Conservation (phyloP, 768 basidiomycete genomes). For the Panellus pusillus region DNA sequence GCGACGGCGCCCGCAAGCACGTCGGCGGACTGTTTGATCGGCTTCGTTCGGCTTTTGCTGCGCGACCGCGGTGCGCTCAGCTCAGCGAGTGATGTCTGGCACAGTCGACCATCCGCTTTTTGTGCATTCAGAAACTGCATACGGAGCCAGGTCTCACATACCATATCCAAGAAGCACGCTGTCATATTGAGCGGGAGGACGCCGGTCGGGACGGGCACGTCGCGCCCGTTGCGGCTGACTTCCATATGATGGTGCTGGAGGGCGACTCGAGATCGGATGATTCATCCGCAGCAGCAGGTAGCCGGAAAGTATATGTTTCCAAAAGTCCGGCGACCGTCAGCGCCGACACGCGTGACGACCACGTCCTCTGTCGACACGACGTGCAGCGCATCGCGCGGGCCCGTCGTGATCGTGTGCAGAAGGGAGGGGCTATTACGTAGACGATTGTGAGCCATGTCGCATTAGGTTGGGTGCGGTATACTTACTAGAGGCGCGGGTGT, state of each 20-base stretch:
- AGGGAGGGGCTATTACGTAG: conserved; percentile 11
- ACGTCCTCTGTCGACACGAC: conserved; percentile 25
- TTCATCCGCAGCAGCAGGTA: not conserved
- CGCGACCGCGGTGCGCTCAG: conserved; percentile 30
- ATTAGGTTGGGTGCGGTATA: not conserved
- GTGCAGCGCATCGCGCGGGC: conserved; percentile 25
- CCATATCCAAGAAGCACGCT: conserved; percentile 64
- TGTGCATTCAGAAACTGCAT: not conserved
- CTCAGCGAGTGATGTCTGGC: conserved; percentile 44
- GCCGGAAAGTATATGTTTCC: conserved; percentile 5
- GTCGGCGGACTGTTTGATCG: conserved; percentile 42
- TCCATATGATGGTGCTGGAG: conserved; percentile 1
- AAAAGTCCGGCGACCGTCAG: conserved; percentile 19
- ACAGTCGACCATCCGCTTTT: conserved; percentile 55
- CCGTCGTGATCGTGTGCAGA: conserved; percentile 23
- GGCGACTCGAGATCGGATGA: not conserved
- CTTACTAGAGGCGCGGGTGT: conserved; percentile 11
- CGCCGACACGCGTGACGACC: conserved; percentile 17
- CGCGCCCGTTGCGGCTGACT: not conserved
- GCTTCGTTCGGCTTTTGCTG: conserved; percentile 20
- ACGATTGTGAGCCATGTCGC: not conserved
- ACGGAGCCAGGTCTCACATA: conserved; percentile 34
- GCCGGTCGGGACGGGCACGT: conserved; percentile 30
- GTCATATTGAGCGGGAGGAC: conserved; percentile 57
- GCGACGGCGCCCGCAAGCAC: conserved; percentile 50